A percentile compares a stretch with the other conserved stretches of the same genome.
Evolutionary conservation across 2,329 filamentous ascomycete genomes (phyloP).

Genomic region (Colletotrichum graminicola): DNA sequence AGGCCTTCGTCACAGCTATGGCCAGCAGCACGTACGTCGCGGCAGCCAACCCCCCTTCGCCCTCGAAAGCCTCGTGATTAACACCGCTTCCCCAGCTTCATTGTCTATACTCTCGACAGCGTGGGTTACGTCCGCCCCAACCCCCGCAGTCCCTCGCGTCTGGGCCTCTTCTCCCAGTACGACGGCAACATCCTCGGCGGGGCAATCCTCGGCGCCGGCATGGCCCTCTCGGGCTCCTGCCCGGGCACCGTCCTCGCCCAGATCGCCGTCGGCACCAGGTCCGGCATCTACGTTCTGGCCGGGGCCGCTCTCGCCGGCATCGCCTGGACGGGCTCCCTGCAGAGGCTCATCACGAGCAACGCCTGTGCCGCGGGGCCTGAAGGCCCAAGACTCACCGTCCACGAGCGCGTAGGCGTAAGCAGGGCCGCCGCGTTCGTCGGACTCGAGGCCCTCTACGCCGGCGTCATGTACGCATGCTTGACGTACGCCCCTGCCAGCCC

Average conservation of each 20-base stretch:
- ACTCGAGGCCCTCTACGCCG: conserved; percentile 58
- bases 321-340: conserved; percentile 60
- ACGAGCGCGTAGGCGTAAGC: conserved; percentile 57
- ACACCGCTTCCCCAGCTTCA: conserved; percentile 50
- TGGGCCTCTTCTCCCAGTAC: conserved; percentile 66
- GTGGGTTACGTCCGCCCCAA: conserved; percentile 57
- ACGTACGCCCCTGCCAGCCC: conserved; percentile 50
- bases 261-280: conserved; percentile 64
- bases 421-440: conserved; percentile 53
- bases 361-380: conserved; percentile 46
- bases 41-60: neutral
- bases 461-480: conserved; percentile 55
- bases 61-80: conserved; percentile 16
- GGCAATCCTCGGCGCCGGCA: conserved; percentile 71
- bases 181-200: conserved; percentile 77
- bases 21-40: conserved; percentile 70
- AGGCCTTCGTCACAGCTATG: conserved; percentile 73
- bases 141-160: conserved; percentile 63
- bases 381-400: conserved; percentile 49
- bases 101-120: conserved; percentile 60
- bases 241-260: conserved; percentile 75
- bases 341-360: conserved; percentile 50
- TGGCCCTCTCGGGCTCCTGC: conserved; percentile 74
- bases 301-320: conserved; percentile 70
- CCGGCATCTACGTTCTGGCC: conserved; percentile 64